Percentiles rank a stretch among this genome's conserved stretches.
Evolutionary conservation across 352 stramenopile species (phyloP).

Genomic region (Phytophthora colocasiae): DNA sequence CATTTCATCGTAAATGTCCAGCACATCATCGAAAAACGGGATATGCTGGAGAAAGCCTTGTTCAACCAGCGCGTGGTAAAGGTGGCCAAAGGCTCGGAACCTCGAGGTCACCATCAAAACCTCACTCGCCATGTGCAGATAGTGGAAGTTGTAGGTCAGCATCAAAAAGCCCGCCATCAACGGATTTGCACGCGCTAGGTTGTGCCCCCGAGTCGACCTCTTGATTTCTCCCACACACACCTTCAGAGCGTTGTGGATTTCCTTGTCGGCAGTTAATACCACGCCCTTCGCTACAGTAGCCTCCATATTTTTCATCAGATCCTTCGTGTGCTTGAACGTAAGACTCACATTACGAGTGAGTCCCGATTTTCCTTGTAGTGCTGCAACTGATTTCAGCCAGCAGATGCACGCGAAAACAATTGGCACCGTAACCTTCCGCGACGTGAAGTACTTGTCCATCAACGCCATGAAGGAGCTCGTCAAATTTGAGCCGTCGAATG

Average conservation of each 20-base stretch:
- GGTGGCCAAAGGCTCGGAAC: slow-evolving; percentile 38
- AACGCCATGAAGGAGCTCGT: slow-evolving; percentile 22
- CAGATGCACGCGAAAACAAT: slow-evolving; percentile 40
- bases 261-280: slow-evolving; percentile 17
- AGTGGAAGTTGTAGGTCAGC: slow-evolving; percentile 35
- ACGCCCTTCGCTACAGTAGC: slow-evolving; percentile 19
- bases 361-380: slow-evolving; percentile 34
- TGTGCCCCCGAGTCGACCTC: slow-evolving; percentile 1
- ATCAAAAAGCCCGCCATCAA: slow-evolving; percentile 38
- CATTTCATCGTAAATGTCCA: slow-evolving; percentile 32
- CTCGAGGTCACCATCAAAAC: slow-evolving; percentile 35
- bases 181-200: slow-evolving; percentile 35
- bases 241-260: slow-evolving; percentile 16
- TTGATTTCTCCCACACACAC: slow-evolving; percentile 14
- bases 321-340: slow-evolving; percentile 30
- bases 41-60: slow-evolving; percentile 25
- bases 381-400: slow-evolving; percentile 41
- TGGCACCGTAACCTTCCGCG: slow-evolving; percentile 23
- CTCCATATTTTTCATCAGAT: slow-evolving; percentile 29
- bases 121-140: slow-evolving; percentile 27
- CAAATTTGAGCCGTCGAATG: slow-evolving; percentile 11
- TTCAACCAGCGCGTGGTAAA: slow-evolving; percentile 40
- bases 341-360: slow-evolving; percentile 32
- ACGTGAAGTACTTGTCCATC: slow-evolving; percentile 41
- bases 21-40: slow-evolving; percentile 38